Conservation (phyloP, 441 rosid genomes). For the Bruguiera hainesii region DNA sequence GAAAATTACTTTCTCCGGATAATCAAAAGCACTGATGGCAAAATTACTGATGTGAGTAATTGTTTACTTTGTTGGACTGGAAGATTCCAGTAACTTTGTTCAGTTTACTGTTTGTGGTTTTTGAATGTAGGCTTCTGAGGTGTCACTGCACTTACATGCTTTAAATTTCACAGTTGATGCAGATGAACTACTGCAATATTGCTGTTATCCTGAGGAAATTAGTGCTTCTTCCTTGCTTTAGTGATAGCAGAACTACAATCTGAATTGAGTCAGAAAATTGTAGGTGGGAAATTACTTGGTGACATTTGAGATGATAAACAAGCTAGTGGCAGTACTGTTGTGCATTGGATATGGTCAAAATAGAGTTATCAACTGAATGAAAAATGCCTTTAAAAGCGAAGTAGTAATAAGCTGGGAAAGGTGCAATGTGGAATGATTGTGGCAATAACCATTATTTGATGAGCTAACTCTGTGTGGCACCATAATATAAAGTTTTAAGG, state of each 20-base stretch:
- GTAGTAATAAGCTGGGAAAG: too few relatives aligned
- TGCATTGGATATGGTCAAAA: too few relatives aligned
- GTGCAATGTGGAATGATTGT: too few relatives aligned
- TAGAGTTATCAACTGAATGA: too few relatives aligned
- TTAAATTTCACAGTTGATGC: neutral
- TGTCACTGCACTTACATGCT: neutral
- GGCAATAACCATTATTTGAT: too few relatives aligned
- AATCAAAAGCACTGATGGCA: constrained; percentile 66
- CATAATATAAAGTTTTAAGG: too few relatives aligned
- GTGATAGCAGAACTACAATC: neutral
- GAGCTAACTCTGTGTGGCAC: too few relatives aligned
- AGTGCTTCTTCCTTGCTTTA: constrained; percentile 3
- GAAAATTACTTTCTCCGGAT: constrained; percentile 78
- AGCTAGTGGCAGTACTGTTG: too few relatives aligned
- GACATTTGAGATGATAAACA: too few relatives aligned
- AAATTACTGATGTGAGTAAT: constrained; percentile 67
- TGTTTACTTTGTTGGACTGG: neutral
- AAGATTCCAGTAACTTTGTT: neutral
- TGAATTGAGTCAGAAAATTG: neutral
- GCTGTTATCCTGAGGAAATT: neutral
- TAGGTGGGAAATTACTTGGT: too few relatives aligned
- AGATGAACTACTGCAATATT: neutral
- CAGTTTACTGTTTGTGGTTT: neutral
- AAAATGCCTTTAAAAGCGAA: too few relatives aligned
- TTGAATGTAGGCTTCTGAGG: neutral